Conservation (phyloP, 768 basidiomycete species). For the Leucosporidium yakuticum region DNA sequence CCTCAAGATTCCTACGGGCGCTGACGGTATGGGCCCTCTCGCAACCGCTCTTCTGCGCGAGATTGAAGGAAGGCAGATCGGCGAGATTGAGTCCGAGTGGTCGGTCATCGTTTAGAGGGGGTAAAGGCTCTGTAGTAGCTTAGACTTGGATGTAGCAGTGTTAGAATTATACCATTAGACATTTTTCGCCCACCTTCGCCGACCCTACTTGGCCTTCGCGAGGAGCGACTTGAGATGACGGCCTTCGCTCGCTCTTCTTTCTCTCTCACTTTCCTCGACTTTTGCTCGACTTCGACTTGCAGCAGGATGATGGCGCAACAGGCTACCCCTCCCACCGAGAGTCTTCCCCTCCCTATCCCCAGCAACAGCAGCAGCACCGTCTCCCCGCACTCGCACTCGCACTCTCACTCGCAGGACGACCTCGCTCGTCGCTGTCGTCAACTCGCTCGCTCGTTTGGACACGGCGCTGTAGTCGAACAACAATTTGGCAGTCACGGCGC, state of each 20-base stretch:
- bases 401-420: neutral
- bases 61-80: slow-evolving; percentile 58
- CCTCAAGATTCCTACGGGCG: slow-evolving; percentile 41
- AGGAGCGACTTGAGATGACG: no score
- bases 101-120: neutral
- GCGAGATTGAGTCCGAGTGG: slow-evolving; percentile 30
- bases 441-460: slow-evolving; percentile 20
- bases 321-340: no score
- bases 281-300: no score
- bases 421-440: slow-evolving; percentile 21
- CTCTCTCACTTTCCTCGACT: no score
- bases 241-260: no score
- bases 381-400: neutral
- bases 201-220: no score
- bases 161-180: no score
- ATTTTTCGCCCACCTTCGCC: no score
- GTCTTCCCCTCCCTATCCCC: neutral
- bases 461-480: slow-evolving; percentile 12
- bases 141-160: no score
- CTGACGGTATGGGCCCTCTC: slow-evolving; percentile 17
- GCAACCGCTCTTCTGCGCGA: slow-evolving; percentile 44
- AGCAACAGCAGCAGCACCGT: neutral
- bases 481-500: neutral
- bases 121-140: no score
- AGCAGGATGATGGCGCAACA: no score